Evolutionary conservation across 2,329 filamentous ascomycete species (phyloP).

Genomic region (Diaporthe sp.): DNA sequence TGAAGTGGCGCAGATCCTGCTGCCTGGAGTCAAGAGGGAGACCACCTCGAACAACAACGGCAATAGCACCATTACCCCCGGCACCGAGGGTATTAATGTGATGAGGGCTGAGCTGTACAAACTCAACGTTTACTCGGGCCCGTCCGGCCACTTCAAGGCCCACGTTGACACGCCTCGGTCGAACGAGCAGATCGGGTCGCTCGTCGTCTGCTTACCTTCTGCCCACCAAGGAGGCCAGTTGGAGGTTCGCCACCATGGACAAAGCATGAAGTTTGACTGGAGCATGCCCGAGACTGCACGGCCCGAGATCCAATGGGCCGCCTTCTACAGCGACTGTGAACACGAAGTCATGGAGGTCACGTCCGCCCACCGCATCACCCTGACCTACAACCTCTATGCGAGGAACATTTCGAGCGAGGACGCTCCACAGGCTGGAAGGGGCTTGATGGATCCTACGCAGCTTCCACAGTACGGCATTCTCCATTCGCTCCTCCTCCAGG

Average conservation of each 20-base stretch:
- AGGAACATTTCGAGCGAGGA: not conserved
- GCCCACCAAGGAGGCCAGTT: not conserved
- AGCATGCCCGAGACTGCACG: not conserved
- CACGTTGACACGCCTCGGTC: constrained; percentile 39
- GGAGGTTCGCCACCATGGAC: not conserved
- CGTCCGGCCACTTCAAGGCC: not conserved
- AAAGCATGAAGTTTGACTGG: not conserved
- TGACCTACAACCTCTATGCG: constrained; percentile 65
- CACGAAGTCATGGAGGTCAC: constrained; percentile 65
- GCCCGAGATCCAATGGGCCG: not conserved
- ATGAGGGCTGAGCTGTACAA: constrained; percentile 68
- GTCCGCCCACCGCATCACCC: constrained; percentile 64
- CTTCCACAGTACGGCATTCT: not conserved
- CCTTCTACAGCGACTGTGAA: constrained; percentile 55
- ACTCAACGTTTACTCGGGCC: constrained; percentile 58
- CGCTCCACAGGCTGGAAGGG: rapidly evolving
- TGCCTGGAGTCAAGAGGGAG: constrained; percentile 44
- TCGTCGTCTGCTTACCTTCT: not conserved
- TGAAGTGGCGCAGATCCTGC: constrained; percentile 58
- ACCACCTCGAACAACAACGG: too few relatives aligned
- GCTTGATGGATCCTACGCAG: not conserved
- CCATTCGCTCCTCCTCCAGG: not conserved
- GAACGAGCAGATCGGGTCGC: not conserved
- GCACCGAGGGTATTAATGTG: constrained; percentile 46
- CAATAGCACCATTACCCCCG: not conserved